Evolutionary conservation across 108 stramenopile genomes (phyloP).

Genomic region (Ochromonas danica): DNA sequence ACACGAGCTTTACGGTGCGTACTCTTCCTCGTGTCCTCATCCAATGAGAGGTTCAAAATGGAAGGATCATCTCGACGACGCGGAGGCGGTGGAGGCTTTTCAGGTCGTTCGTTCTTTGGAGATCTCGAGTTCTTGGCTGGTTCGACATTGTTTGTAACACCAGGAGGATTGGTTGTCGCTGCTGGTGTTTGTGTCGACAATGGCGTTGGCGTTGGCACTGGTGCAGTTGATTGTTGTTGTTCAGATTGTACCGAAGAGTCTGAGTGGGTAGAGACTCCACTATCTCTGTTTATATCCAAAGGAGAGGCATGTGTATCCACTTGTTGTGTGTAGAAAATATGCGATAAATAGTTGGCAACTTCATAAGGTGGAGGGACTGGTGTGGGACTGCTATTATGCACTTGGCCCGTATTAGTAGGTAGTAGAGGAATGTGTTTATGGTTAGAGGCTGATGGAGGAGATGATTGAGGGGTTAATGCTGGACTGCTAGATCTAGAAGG

Average conservation of each 20-base stretch:
- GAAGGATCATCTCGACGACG: neutral
- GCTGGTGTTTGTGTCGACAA: neutral
- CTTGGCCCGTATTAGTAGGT: too few relatives aligned
- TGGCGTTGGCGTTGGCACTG: neutral
- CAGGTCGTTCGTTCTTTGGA: neutral
- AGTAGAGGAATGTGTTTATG: too few relatives aligned
- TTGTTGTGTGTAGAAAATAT: neutral
- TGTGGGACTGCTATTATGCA: too few relatives aligned
- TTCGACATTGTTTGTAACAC: too few relatives aligned
- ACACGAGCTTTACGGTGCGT: neutral
- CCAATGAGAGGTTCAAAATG: neutral
- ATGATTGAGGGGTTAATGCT: too few relatives aligned
- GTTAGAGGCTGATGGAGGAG: too few relatives aligned
- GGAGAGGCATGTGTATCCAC: too few relatives aligned
- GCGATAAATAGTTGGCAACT: neutral
- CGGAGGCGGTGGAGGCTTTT: neutral
- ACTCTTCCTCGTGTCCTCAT: neutral
- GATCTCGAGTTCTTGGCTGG: too few relatives aligned
- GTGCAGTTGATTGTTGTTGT: neutral
- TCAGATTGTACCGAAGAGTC: too few relatives aligned
- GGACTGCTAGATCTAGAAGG: too few relatives aligned
- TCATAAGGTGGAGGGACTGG: neutral
- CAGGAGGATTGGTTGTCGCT: neutral
- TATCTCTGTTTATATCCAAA: too few relatives aligned
- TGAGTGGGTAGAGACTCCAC: too few relatives aligned